Evolutionary conservation across 2,329 filamentous ascomycete genomes (phyloP).

Genomic region (Trichoderma semiorbis): DNA sequence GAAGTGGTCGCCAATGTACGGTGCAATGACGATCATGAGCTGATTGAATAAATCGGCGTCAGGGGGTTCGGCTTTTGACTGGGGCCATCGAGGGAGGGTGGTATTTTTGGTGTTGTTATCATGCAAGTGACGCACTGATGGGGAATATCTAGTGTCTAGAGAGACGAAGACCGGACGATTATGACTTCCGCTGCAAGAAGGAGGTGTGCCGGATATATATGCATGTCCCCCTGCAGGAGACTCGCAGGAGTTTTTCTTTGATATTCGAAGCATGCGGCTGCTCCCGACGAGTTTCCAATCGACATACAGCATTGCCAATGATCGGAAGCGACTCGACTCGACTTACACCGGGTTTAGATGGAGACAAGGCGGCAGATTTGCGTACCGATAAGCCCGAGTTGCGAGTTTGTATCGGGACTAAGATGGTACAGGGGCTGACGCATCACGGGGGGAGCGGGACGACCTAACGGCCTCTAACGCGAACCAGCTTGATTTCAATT

Average conservation of each 20-base stretch:
- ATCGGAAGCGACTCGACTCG: neutral
- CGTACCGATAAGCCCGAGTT: neutral
- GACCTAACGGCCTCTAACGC: neutral
- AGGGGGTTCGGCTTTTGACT: neutral
- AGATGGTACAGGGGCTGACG: neutral
- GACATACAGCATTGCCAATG: neutral
- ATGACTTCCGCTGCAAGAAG: neutral
- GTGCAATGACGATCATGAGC: conserved; percentile 17
- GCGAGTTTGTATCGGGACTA: neutral
- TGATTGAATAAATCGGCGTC: neutral
- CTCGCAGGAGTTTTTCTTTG: neutral
- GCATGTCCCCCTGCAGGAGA: neutral
- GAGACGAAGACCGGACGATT: neutral
- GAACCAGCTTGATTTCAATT: neutral
- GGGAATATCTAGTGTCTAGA: neutral
- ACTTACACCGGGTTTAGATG: neutral
- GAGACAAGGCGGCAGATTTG: neutral
- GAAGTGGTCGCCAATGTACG: conserved; percentile 23
- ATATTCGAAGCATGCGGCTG: neutral
- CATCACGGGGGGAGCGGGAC: neutral
- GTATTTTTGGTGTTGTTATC: neutral
- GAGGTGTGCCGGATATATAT: neutral
- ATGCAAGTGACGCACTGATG: neutral
- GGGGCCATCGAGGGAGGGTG: neutral
- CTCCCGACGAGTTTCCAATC: neutral